Evolutionary conservation across 1,284 basidiomycete species (phyloP).

Genomic region (Coniophora puteana): DNA sequence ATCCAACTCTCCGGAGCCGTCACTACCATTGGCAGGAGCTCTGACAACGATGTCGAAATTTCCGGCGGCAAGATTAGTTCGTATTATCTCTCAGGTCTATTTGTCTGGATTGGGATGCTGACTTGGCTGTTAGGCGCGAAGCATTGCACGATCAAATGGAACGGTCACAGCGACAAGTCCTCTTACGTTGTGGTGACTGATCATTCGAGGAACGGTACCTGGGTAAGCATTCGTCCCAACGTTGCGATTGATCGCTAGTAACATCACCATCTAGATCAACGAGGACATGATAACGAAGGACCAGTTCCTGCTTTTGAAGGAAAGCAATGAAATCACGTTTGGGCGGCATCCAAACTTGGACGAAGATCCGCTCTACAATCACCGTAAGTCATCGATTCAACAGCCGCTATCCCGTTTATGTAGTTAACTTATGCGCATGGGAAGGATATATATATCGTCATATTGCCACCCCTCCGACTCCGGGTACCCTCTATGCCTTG

Average conservation of each 20-base stretch:
- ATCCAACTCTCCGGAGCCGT: too few relatives aligned
- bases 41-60: too few relatives aligned
- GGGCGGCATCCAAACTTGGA: conserved; percentile 51
- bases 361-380: conserved; percentile 26
- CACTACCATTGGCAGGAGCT: too few relatives aligned
- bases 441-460: conserved; percentile 51
- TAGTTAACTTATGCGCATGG: too few relatives aligned
- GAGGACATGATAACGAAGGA: conserved; percentile 59
- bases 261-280: conserved; percentile 70
- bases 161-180: conserved; percentile 48
- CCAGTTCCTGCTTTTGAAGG: conserved; percentile 55
- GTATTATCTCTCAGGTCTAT: too few relatives aligned
- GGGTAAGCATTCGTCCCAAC: conserved; percentile 55
- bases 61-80: too few relatives aligned
- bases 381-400: conserved; percentile 35
- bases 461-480: conserved; percentile 43
- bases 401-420: not conserved
- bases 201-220: conserved; percentile 82
- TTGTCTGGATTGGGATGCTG: too few relatives aligned
- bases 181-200: conserved; percentile 68
- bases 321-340: conserved; percentile 83
- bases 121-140: conserved; percentile 70
- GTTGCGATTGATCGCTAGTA: conserved; percentile 11
- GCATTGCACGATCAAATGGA: conserved; percentile 66
- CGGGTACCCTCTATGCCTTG: conserved; percentile 50